Evolutionary conservation across 2,329 filamentous ascomycete genomes (phyloP).

Genomic region (Diplodia intermedia): DNA sequence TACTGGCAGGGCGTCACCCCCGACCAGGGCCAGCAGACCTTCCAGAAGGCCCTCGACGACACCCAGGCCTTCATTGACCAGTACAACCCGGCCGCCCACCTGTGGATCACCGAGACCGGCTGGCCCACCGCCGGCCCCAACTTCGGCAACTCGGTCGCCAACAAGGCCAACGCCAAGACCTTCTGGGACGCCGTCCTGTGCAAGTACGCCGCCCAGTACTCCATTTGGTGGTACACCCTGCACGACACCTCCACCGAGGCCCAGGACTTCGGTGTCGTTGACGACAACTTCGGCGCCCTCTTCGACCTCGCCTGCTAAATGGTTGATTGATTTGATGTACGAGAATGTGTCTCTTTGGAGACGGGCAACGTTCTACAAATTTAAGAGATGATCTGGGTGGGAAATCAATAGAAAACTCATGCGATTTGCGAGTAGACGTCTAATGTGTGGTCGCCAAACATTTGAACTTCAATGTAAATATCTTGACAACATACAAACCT

Average conservation of each 20-base stretch:
- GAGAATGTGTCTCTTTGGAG: conserved; percentile 12
- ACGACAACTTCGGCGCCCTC: conserved; percentile 33
- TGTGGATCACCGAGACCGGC: conserved; percentile 48
- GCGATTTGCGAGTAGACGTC: conserved; percentile 13
- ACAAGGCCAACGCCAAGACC: conserved; percentile 29
- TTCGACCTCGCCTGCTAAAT: conserved; percentile 33
- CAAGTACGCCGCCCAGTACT: conserved; percentile 30
- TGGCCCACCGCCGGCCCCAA: conserved; percentile 33
- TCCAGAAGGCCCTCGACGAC: conserved; percentile 41
- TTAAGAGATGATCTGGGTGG: neutral
- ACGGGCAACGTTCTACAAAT: conserved; percentile 3
- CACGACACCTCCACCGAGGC: conserved; percentile 32
- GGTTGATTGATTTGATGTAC: neutral
- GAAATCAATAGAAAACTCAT: neutral
- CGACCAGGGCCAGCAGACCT: conserved; percentile 44
- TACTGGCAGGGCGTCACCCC: conserved; percentile 46
- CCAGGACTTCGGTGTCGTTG: conserved; percentile 33
- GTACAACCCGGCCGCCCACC: conserved; percentile 38
- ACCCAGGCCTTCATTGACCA: conserved; percentile 43
- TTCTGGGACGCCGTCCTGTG: conserved; percentile 35
- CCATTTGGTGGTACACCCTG: conserved; percentile 35
- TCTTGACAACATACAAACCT: neutral
- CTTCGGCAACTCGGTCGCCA: conserved; percentile 30
- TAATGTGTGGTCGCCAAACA: conserved; percentile 3
- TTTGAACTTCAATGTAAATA: conserved; percentile 25